Evolutionary conservation across 176 grass and related monocot species (phyloP).

Genomic region (Triticum urartu): DNA sequence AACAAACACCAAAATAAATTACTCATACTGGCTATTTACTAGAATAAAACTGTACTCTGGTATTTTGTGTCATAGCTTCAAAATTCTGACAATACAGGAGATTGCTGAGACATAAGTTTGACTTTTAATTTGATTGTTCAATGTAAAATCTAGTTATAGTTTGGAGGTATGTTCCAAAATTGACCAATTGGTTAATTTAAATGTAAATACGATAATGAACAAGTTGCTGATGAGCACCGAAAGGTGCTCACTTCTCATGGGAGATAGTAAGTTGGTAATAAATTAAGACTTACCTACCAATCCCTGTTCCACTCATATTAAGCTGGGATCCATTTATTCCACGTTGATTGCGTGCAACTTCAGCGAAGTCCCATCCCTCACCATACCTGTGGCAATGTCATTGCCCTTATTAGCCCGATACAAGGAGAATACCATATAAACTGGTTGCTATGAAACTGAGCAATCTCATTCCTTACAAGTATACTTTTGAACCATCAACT

Average conservation of each 20-base stretch:
- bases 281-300: slow-evolving; percentile 66
- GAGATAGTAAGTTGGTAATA: background rate
- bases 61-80: background rate
- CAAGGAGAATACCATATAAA: background rate
- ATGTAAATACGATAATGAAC: background rate
- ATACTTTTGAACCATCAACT: slow-evolving; percentile 91
- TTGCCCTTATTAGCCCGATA: slow-evolving; percentile 9
- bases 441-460: slow-evolving; percentile 9
- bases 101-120: background rate
- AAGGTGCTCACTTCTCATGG: background rate
- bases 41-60: background rate
- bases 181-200: background rate
- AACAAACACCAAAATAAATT: background rate
- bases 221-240: background rate
- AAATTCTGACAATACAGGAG: background rate
- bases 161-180: background rate
- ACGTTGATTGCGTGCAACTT: slow-evolving; percentile 76
- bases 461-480: slow-evolving; percentile 62
- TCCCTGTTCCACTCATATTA: slow-evolving; percentile 77
- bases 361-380: slow-evolving; percentile 97
- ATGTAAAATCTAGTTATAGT: background rate
- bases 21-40: background rate
- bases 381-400: slow-evolving; percentile 60
- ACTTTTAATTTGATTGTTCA: background rate
- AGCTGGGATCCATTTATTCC: slow-evolving; percentile 94